These are phyloP conservation scores for Paramecium biaurelia DNA, from an alignment of 73 alveolate genomes.

Conservation along the genomic window DNA sequence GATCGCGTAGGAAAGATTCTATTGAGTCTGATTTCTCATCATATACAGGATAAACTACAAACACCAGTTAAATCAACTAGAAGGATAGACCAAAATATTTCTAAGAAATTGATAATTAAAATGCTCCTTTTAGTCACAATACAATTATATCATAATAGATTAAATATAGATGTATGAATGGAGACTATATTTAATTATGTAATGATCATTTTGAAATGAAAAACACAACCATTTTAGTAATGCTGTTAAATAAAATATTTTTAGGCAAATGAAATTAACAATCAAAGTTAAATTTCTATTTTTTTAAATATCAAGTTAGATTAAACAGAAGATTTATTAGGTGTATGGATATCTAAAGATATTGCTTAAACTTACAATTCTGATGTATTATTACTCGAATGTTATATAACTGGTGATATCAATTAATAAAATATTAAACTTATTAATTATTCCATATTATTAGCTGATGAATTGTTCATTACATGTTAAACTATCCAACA, in stretches of 20 bases:
- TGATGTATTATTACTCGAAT: not conserved
- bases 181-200: not conserved
- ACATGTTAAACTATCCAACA: not conserved
- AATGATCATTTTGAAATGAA: not conserved
- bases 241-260: not conserved
- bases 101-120: not conserved
- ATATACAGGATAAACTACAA: not conserved
- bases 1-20: not conserved
- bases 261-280: not conserved
- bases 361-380: not conserved
- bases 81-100: not conserved
- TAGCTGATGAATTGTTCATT: constrained; percentile 19
- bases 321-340: not conserved
- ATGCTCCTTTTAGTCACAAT: constrained; percentile 20
- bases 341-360: not conserved
- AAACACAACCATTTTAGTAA: not conserved
- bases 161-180: not conserved
- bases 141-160: not conserved
- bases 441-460: not conserved
- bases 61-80: not conserved
- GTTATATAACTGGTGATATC: not conserved
- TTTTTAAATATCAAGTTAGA: not conserved
- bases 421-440: not conserved
- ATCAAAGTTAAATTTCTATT: not conserved
- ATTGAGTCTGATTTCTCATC: not conserved